Evolutionary conservation across 345 rosid species (phyloP).

Genomic region (Dipteronia dyeriana): DNA sequence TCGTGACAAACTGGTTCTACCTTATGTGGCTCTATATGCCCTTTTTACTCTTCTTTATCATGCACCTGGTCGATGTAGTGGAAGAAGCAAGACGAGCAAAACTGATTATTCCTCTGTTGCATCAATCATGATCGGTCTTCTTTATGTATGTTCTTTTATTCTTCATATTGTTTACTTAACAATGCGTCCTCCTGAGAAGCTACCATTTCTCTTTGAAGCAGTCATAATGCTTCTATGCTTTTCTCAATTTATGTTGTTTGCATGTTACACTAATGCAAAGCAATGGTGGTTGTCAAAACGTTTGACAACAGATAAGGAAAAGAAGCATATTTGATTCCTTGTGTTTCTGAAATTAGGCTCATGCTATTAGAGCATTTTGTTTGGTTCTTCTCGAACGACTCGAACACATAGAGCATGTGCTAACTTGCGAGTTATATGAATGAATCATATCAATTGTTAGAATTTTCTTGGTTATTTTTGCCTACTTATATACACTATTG

Average conservation of each 20-base stretch:
- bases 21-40: slow-evolving; percentile 52
- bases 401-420: background rate
- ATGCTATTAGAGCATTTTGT: background rate
- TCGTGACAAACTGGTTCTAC: slow-evolving; percentile 73
- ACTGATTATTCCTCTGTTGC: slow-evolving; percentile 25
- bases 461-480: background rate
- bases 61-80: slow-evolving; percentile 39
- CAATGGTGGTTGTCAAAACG: slow-evolving; percentile 57
- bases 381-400: background rate
- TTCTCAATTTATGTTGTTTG: slow-evolving; percentile 46
- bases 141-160: slow-evolving; percentile 47
- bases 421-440: background rate
- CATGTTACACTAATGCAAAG: slow-evolving; percentile 50
- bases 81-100: slow-evolving; percentile 24
- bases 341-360: slow-evolving; percentile 6
- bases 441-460: background rate
- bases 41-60: slow-evolving; percentile 55
- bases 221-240: slow-evolving; percentile 72
- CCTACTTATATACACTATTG: too few relatives aligned
- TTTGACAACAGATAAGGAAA: slow-evolving; percentile 31
- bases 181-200: slow-evolving; percentile 52
- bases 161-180: slow-evolving; percentile 71
- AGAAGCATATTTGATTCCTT: slow-evolving; percentile 46
- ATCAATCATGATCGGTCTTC: slow-evolving; percentile 26
- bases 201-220: slow-evolving; percentile 76